phyloP scores from a whole-genome alignment of 306 rosid genomes.

The Quercus wislizeni region DNA sequence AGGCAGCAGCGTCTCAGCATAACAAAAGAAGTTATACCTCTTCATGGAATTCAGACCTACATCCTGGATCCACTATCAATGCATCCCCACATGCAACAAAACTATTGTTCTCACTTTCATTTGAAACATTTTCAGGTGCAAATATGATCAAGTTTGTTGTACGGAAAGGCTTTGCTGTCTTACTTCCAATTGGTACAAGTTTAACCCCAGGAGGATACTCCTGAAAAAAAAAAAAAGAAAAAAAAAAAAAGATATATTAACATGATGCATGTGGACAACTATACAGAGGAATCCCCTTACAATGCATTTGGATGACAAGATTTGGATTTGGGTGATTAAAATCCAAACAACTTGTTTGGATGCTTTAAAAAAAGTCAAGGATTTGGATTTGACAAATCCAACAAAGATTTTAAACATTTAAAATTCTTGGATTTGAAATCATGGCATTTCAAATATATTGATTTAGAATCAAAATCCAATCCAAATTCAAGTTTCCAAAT shows the following conservation, averaged over 20 bases:
- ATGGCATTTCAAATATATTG: too few relatives aligned
- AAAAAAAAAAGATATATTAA: slow-evolving; percentile 12
- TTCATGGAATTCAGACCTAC: slow-evolving; percentile 60
- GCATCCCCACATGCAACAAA: slow-evolving; percentile 75
- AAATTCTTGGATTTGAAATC: too few relatives aligned
- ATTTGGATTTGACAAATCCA: too few relatives aligned
- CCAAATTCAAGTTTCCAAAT: too few relatives aligned
- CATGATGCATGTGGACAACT: background rate
- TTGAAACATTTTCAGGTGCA: slow-evolving; percentile 54
- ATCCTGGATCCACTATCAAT: slow-evolving; percentile 87
- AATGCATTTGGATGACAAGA: too few relatives aligned
- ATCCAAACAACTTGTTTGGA: too few relatives aligned
- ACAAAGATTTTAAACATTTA: too few relatives aligned
- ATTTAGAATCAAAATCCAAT: too few relatives aligned
- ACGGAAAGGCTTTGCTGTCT: slow-evolving; percentile 64
- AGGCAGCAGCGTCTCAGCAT: background rate
- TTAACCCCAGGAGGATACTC: slow-evolving; percentile 79
- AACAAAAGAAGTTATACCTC: slow-evolving; percentile 48
- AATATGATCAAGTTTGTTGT: slow-evolving; percentile 78
- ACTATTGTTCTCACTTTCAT: slow-evolving; percentile 28
- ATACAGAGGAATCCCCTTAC: background rate
- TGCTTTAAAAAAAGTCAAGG: too few relatives aligned
- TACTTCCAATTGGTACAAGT: slow-evolving; percentile 74
- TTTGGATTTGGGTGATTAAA: too few relatives aligned
- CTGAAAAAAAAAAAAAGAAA: slow-evolving; percentile 36